phyloP scores from a whole-genome alignment of 257 asterid genomes.

The Solanum rostratum region DNA sequence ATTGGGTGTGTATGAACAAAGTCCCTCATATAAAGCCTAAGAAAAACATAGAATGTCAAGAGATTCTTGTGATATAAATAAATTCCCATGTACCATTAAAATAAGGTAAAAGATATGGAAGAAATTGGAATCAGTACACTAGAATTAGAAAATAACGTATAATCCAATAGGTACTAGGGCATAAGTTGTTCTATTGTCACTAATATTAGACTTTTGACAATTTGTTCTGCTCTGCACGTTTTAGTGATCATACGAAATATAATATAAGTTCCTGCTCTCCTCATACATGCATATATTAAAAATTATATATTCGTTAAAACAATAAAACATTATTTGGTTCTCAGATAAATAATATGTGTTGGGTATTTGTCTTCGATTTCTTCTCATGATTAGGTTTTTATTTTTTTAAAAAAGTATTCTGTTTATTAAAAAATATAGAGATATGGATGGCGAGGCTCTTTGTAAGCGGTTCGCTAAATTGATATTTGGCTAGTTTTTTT shows the following conservation, averaged over 20 bases:
- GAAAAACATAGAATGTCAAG: too few relatives aligned
- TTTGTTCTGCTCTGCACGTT: background rate
- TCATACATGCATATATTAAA: background rate
- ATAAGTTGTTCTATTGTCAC: background rate
- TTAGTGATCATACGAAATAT: background rate
- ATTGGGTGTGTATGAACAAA: background rate
- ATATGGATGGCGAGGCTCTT: too few relatives aligned
- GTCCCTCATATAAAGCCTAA: too few relatives aligned
- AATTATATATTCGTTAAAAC: background rate
- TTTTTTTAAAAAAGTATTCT: too few relatives aligned
- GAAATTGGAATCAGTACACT: background rate
- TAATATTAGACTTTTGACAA: conserved; percentile 3
- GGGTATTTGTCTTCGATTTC: too few relatives aligned
- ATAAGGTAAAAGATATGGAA: background rate
- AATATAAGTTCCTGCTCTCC: background rate
- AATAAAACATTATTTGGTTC: background rate
- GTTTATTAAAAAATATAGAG: too few relatives aligned
- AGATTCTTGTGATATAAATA: background rate
- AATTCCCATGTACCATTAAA: background rate
- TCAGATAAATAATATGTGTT: background rate
- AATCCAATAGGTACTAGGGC: background rate
- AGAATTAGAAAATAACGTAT: background rate
- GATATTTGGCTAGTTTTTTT: too few relatives aligned
- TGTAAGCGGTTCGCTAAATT: too few relatives aligned
- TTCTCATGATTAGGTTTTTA: too few relatives aligned